Conservation (phyloP, 2,329 filamentous ascomycete species). For the Xylaria sp. region DNA sequence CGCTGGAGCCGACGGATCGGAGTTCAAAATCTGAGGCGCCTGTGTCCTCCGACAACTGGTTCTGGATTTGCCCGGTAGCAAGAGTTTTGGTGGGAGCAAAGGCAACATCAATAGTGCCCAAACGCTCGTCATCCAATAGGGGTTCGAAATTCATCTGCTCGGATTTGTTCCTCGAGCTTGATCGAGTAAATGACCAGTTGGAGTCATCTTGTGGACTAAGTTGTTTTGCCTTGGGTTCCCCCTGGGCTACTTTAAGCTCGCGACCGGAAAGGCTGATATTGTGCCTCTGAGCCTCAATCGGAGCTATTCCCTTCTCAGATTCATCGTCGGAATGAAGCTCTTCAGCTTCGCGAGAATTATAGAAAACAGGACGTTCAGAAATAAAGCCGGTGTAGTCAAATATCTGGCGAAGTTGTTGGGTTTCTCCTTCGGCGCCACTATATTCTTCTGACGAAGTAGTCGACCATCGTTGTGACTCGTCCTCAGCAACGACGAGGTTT, state of each 20-base stretch:
- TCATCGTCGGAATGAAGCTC: slow-evolving; percentile 8
- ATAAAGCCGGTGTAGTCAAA: slow-evolving; percentile 17
- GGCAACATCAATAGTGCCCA: slow-evolving; percentile 21
- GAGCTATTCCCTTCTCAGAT: neutral
- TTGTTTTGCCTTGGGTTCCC: neutral
- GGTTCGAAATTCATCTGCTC: slow-evolving; percentile 17
- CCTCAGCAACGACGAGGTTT: neutral
- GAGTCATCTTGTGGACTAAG: neutral
- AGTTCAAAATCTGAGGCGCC: slow-evolving; percentile 11
- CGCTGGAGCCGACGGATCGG: neutral
- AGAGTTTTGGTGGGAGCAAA: slow-evolving; percentile 21
- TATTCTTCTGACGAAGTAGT: slow-evolving; percentile 11
- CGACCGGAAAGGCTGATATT: neutral
- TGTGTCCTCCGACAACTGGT: neutral
- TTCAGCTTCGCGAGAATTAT: neutral
- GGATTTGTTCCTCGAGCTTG: slow-evolving; percentile 20
- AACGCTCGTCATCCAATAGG: slow-evolving; percentile 27
- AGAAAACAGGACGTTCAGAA: slow-evolving; percentile 1
- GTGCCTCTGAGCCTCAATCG: neutral
- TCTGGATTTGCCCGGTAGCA: neutral
- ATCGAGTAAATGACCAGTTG: slow-evolving; percentile 18
- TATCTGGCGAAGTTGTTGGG: slow-evolving; percentile 8
- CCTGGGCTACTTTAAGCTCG: neutral
- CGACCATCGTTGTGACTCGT: slow-evolving; percentile 5
- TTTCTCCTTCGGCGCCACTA: slow-evolving; percentile 21